Evolutionary conservation across 2,329 filamentous ascomycete species (phyloP).

Genomic region (Lecanosticta acicola): DNA sequence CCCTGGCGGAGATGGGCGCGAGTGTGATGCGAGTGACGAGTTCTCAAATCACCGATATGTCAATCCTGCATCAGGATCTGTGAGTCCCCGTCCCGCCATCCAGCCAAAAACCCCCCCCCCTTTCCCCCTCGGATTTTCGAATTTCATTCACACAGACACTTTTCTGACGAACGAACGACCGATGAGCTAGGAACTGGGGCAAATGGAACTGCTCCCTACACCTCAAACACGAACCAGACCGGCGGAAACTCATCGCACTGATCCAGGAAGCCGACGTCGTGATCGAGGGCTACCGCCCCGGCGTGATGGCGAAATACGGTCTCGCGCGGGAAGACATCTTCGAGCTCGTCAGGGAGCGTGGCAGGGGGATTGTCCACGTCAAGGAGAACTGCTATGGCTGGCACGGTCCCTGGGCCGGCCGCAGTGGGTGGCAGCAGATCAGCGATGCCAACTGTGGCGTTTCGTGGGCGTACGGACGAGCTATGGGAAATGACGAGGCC

Average conservation of each 20-base stretch:
- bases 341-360: constrained; percentile 38
- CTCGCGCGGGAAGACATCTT: constrained; percentile 41
- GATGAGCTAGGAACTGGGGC: constrained; percentile 47
- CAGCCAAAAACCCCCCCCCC: no score
- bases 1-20: constrained; percentile 69
- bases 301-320: constrained; percentile 44
- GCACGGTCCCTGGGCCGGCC: constrained; percentile 43
- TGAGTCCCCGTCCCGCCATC: no score
- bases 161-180: no score
- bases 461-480: constrained; percentile 12
- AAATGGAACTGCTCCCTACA: constrained; percentile 46
- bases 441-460: constrained; percentile 36
- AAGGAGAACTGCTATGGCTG: constrained; percentile 52
- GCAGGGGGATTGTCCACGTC: constrained; percentile 43
- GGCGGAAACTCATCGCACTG: constrained; percentile 37
- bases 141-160: no score
- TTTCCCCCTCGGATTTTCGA: no score
- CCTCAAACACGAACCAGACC: constrained; percentile 37
- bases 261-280: constrained; percentile 48
- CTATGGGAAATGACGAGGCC: constrained; percentile 17
- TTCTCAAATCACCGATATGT: constrained; percentile 56
- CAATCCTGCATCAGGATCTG: constrained; percentile 43
- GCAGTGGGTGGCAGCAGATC: constrained; percentile 52
- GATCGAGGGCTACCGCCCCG: constrained; percentile 47
- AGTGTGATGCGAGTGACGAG: constrained; percentile 68